Conservation (phyloP, 441 rosid genomes). For the Kokia cookei region DNA sequence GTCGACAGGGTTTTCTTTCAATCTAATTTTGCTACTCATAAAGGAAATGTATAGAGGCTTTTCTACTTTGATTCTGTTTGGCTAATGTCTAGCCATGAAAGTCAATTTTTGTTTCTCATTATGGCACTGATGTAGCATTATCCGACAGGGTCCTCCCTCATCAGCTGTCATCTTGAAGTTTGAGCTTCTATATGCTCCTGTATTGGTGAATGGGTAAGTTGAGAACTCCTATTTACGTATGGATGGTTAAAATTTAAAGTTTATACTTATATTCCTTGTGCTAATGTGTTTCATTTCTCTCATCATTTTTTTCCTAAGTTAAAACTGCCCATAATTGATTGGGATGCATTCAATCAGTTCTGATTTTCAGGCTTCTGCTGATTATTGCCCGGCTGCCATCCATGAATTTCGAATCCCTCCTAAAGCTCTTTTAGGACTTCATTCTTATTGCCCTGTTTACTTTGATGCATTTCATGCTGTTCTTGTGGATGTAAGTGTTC, state of each 20-base stretch:
- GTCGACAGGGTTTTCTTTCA: neutral
- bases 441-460: constrained; percentile 91
- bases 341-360: constrained; percentile 31
- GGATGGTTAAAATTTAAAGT: neutral
- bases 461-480: constrained; percentile 81
- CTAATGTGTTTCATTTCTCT: neutral
- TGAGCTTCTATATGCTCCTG: constrained; percentile 82
- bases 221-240: neutral
- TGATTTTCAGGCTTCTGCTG: constrained; percentile 43
- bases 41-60: neutral
- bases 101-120: neutral
- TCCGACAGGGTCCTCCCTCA: constrained; percentile 59
- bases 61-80: neutral
- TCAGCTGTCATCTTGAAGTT: constrained; percentile 79
- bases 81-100: neutral
- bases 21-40: neutral
- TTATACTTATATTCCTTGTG: neutral
- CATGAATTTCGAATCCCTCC: constrained; percentile 95
- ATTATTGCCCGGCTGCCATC: constrained; percentile 53
- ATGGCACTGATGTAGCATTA: neutral
- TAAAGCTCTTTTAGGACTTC: constrained; percentile 87
- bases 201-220: constrained; percentile 42
- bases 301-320: neutral
- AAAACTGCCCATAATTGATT: neutral
- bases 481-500: constrained; percentile 77